Base-by-base conservation (phyloP, 2,329 filamentous ascomycete species). In the Malbranchea zuffiana region DNA sequence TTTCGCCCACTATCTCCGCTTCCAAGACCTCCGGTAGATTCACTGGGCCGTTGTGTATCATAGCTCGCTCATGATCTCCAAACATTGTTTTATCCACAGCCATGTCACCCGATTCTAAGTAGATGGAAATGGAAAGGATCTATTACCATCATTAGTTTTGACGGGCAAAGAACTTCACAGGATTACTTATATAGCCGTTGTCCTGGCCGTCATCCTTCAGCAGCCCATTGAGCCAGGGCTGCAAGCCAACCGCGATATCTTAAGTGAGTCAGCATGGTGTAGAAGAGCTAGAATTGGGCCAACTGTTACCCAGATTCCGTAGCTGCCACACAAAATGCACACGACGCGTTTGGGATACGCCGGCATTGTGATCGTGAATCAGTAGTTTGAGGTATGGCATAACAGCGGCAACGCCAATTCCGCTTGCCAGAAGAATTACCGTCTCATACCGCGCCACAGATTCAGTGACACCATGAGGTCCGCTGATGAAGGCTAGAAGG, bases 291-390 rank as follows among this genome's bases (percentile, higher is more conserved):
- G 8, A n/a, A n/a, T 29, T 17, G 20, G 16, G 28, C 15, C 24
- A 15, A 37, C n/a, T 17, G 44, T 41, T 39, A 51, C 49, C 42
- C 23, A 51, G 38, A 24, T 35, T 44, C 26, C 50, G 32, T 37
- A 60, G 35, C 39, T 60, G 46, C 54, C 50, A 61, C 5, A 62
- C 48, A 5, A 62, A 44, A 48, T 59, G 45, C n/a, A 62, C 47
- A 10, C 48, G 41, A 35, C 47, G 45, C 37, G 50, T 48, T 18
- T 43, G 40, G 28, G 46, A 43, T 18, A 46, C 49, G 29, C 42
- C 49, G 17, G 51, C 52, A 28, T 58, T 56, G 37, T 58, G 57
- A 13, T 51, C 44, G 30, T 59, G 42, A 27, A 64, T 53, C 10
- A 62, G 47, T 44, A 60, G 40, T 39, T 56, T 58, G 3, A 63